Conservation (phyloP, 805 yeast species). For the Zygoascus flipseniorum region DNA sequence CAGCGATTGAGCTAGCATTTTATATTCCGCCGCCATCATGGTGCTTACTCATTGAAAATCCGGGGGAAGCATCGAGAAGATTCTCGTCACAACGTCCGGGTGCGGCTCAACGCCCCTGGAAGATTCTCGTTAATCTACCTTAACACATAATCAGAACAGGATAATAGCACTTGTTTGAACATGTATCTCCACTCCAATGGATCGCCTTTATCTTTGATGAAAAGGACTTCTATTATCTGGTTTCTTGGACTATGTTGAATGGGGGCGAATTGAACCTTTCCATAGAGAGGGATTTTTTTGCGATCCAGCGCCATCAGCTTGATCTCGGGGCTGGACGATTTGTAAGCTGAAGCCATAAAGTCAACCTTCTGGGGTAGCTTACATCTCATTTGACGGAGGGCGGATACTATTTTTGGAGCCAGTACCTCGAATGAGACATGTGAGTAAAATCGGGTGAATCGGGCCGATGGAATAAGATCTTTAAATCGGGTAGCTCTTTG, state of each 20-base stretch:
- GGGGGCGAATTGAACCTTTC: slow-evolving; percentile 16
- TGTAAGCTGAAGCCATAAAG: slow-evolving; percentile 7
- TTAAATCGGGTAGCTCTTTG: slow-evolving; percentile 15
- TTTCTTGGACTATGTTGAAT: slow-evolving; percentile 13
- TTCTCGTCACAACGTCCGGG: background rate
- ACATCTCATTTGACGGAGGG: slow-evolving; percentile 38
- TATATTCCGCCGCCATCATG: background rate
- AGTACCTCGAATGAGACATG: slow-evolving; percentile 36
- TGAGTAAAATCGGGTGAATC: slow-evolving; percentile 47
- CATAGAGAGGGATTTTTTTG: slow-evolving; percentile 16
- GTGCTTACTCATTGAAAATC: background rate
- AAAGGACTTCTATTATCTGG: slow-evolving; percentile 36
- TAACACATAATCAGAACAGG: slow-evolving; percentile 39
- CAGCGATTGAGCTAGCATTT: background rate
- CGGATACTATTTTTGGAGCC: slow-evolving; percentile 33
- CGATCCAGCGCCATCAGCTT: slow-evolving; percentile 17
- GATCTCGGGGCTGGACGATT: slow-evolving; percentile 6
- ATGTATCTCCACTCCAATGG: slow-evolving; percentile 68
- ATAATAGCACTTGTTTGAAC: slow-evolving; percentile 47
- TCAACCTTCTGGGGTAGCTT: slow-evolving; percentile 19
- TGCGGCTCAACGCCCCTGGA: background rate
- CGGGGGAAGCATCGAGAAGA: background rate
- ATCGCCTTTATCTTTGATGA: slow-evolving; percentile 51
- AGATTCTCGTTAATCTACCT: background rate
- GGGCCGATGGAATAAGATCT: slow-evolving; percentile 30